phyloP scores from a whole-genome alignment of 495 filamentous ascomycete genomes.

The Aspergillus taichungensis region DNA sequence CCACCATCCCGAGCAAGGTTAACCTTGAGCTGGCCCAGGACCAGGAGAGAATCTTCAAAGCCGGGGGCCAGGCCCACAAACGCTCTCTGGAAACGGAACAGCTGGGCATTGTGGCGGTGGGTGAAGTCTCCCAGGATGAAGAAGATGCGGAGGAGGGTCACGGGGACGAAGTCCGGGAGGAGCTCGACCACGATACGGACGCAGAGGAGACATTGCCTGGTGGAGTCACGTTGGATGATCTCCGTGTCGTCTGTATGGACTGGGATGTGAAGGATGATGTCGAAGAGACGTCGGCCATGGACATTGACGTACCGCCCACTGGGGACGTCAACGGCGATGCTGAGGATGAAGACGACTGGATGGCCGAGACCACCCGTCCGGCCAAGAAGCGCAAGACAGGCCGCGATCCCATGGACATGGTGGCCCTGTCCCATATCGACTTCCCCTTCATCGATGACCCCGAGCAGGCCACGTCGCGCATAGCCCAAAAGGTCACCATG shows the following conservation, averaged over 20 bases:
- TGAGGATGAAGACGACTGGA: constrained; percentile 45
- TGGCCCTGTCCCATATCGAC: constrained; percentile 37
- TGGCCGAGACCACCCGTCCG: constrained; percentile 35
- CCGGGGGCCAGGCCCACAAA: constrained; percentile 50
- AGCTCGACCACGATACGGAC: constrained; percentile 53
- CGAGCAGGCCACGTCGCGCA: constrained; percentile 49
- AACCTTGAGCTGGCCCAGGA: constrained; percentile 75
- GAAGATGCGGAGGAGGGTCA: constrained; percentile 25
- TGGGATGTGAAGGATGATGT: constrained; percentile 57
- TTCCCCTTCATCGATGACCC: constrained; percentile 53
- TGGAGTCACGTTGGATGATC: constrained; percentile 62
- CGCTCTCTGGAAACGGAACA: constrained; percentile 47
- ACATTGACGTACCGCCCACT: constrained; percentile 18
- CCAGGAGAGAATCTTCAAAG: constrained; percentile 69
- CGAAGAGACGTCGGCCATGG: constrained; percentile 9
- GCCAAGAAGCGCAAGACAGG: constrained; percentile 44
- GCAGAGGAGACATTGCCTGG: constrained; percentile 39
- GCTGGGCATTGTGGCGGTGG: constrained; percentile 47
- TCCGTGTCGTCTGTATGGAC: constrained; percentile 72
- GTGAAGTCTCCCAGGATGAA: constrained; percentile 43
- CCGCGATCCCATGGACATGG: constrained; percentile 27
- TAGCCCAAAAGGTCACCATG: constrained; percentile 69
- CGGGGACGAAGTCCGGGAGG: constrained; percentile 38
- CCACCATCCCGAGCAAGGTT: constrained; percentile 75
- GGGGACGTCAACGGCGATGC: constrained; percentile 6